phyloP scores from a whole-genome alignment of 1,139 yeast species.

The Zygotorulaspora mrakii region DNA sequence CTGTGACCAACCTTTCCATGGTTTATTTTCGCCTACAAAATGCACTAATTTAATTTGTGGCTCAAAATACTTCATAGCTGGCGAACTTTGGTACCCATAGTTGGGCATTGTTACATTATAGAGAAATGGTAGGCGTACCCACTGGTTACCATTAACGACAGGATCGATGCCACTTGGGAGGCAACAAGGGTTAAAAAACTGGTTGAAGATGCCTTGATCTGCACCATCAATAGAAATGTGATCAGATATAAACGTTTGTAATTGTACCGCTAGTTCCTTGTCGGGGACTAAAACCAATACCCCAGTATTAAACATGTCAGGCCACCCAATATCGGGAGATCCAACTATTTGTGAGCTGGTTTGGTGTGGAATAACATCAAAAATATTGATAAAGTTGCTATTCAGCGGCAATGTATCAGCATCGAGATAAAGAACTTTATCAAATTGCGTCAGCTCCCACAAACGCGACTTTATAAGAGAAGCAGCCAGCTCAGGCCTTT shows the following conservation, averaged over 20 bases:
- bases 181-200: slow-evolving; percentile 55
- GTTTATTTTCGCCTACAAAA: slow-evolving; percentile 77
- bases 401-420: slow-evolving; percentile 71
- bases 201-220: slow-evolving; percentile 89
- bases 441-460: slow-evolving; percentile 62
- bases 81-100: slow-evolving; percentile 75
- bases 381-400: slow-evolving; percentile 23
- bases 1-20: slow-evolving; percentile 52
- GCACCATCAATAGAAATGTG: slow-evolving; percentile 82
- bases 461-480: slow-evolving; percentile 71
- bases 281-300: slow-evolving; percentile 68
- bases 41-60: slow-evolving; percentile 61
- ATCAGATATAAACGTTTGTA: slow-evolving; percentile 40
- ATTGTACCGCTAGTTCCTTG: slow-evolving; percentile 42
- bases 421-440: slow-evolving; percentile 69
- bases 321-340: slow-evolving; percentile 93
- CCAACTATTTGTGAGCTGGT: slow-evolving; percentile 50
- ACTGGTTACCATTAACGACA: slow-evolving; percentile 30
- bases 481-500: slow-evolving; percentile 69
- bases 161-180: slow-evolving; percentile 29
- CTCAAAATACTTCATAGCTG: slow-evolving; percentile 64
- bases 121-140: slow-evolving; percentile 74
- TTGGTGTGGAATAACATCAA: slow-evolving; percentile 23
- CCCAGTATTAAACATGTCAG: slow-evolving; percentile 92
- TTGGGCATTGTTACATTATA: slow-evolving; percentile 80